phyloP scores from a whole-genome alignment of 192 early-diverging fungal species.

The Rhizophagus sp. region DNA sequence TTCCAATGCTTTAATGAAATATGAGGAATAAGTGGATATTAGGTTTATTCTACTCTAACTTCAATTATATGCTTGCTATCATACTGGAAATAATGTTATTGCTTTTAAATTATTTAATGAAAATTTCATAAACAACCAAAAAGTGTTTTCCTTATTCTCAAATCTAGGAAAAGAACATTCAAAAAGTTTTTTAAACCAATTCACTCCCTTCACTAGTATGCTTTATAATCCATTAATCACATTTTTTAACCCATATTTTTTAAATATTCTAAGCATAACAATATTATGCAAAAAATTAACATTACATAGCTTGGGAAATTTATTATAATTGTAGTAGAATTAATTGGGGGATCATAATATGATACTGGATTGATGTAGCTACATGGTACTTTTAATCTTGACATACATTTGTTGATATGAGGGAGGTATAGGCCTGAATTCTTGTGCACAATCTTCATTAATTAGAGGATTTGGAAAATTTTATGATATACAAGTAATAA shows the following conservation, averaged over 20 bases:
- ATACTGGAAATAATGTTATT: not conserved
- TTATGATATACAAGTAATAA: conserved; percentile 25
- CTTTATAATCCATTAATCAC: not conserved
- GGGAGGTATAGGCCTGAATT: conserved; percentile 26
- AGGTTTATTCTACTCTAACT: not conserved
- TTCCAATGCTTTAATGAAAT: not conserved
- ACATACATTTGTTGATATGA: conserved; percentile 35
- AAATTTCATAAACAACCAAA: not conserved
- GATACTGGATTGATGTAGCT: not conserved
- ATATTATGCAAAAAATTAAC: not conserved
- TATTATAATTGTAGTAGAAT: conserved; percentile 7
- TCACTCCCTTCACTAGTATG: not conserved
- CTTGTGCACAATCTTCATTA: conserved; percentile 35
- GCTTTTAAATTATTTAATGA: not conserved
- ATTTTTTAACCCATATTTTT: not conserved
- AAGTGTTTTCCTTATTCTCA: not conserved
- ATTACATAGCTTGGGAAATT: not conserved
- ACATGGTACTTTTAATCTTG: conserved; percentile 24
- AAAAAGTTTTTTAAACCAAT: not conserved
- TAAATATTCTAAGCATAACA: not conserved
- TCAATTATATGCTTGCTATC: not conserved
- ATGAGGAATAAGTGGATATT: not conserved
- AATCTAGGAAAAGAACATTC: not conserved
- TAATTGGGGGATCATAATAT: not conserved
- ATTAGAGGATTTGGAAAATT: conserved; percentile 33